These are phyloP conservation scores for Mesembryanthemum crystallinum DNA, from an alignment of 148 eudicot genomes.

Conservation along the genomic window DNA sequence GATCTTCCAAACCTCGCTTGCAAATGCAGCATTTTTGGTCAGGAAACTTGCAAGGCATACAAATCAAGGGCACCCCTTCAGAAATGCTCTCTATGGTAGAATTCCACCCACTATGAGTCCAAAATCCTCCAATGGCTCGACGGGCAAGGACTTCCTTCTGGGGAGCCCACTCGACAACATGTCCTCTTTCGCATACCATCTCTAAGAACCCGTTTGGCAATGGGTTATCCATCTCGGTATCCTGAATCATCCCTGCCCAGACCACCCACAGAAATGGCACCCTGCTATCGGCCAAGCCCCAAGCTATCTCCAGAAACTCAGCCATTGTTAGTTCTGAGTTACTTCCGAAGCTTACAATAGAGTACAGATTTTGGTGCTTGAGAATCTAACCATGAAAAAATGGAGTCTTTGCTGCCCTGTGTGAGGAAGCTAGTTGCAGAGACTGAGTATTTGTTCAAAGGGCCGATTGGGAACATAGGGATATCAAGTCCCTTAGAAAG, in stretches of 20 bases:
- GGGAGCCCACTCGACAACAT: no score
- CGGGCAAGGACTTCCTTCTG: no score
- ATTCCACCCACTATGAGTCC: no score
- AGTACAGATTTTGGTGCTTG: slow-evolving; percentile 23
- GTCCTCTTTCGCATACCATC: slow-evolving; percentile 4
- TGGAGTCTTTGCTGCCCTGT: slow-evolving; percentile 19
- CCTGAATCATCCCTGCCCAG: slow-evolving; percentile 18
- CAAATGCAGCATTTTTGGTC: slow-evolving; percentile 13
- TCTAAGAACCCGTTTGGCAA: slow-evolving; percentile 28
- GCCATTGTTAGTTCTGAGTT: slow-evolving; percentile 5
- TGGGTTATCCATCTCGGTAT: neutral
- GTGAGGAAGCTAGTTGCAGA: slow-evolving; percentile 19
- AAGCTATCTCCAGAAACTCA: slow-evolving; percentile 29
- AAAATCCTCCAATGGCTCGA: no score
- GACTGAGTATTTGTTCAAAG: slow-evolving; percentile 19
- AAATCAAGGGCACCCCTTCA: slow-evolving; percentile 42
- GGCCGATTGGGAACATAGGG: slow-evolving; percentile 30
- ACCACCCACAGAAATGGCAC: slow-evolving; percentile 33
- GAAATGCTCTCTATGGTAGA: slow-evolving; percentile 10
- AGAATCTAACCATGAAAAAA: slow-evolving; percentile 31
- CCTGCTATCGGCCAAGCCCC: slow-evolving; percentile 29
- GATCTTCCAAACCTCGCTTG: slow-evolving; percentile 20
- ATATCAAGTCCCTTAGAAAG: no score
- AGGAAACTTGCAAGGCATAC: slow-evolving; percentile 28
- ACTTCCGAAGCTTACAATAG: slow-evolving; percentile 33